Conservation (phyloP, 2,329 filamentous ascomycete species). For the Tolypocladium inflatum region DNA sequence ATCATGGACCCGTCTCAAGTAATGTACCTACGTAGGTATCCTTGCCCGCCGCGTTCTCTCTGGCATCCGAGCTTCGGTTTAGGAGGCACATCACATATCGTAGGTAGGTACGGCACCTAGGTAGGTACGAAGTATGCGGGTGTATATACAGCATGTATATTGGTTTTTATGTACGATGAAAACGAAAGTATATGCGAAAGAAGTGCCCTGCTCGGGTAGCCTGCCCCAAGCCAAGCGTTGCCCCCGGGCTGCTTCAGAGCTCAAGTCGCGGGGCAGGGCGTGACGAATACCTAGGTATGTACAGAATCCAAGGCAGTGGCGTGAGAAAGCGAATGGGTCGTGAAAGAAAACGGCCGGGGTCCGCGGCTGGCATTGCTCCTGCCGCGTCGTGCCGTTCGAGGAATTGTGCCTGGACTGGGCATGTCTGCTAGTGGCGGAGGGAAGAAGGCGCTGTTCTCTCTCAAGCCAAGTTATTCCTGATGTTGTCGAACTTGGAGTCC, state of each 20-base stretch:
- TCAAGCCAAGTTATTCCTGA: conserved; percentile 23
- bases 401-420: background rate
- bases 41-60: background rate
- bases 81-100: background rate
- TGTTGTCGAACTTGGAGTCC: conserved; percentile 44
- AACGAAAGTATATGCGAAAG: background rate
- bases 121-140: background rate
- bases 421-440: background rate
- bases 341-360: background rate
- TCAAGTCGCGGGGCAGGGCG: background rate
- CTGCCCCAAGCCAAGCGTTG: background rate
- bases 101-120: too few relatives aligned
- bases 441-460: background rate
- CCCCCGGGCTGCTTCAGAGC: background rate
- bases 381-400: background rate
- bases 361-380: background rate
- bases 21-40: background rate
- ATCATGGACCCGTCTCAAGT: background rate
- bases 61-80: background rate
- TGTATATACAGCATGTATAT: background rate
- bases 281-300: background rate
- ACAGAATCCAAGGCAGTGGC: background rate
- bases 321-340: background rate
- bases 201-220: background rate
- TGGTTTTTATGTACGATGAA: background rate